Conservation (phyloP, 768 basidiomycete genomes). For the Termitomyces eurrhizus region DNA sequence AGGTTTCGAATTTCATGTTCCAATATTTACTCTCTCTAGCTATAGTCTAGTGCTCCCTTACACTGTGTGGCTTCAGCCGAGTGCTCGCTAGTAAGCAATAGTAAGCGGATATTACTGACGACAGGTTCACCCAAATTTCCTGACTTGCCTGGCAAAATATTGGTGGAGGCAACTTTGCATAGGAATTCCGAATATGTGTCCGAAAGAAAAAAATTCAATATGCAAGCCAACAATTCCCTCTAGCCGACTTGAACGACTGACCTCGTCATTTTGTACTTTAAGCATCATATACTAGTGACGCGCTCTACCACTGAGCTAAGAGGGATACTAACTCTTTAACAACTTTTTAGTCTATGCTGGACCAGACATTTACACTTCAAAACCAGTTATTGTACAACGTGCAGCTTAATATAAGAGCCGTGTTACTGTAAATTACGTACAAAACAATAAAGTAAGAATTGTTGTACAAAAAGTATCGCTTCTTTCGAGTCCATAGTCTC, state of each 20-base stretch:
- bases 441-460: not conserved
- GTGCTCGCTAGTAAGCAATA: no score
- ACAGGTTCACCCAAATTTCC: no score
- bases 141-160: no score
- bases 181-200: no score
- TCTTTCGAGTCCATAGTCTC: not conserved
- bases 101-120: no score
- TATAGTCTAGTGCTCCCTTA: no score
- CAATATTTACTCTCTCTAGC: no score
- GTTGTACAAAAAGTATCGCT: not conserved
- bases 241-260: slow-evolving; percentile 2
- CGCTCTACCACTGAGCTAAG: slow-evolving; percentile 38
- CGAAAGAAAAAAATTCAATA: no score
- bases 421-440: not conserved
- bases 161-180: no score
- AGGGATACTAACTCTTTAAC: slow-evolving; percentile 2
- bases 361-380: not conserved
- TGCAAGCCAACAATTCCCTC: not conserved
- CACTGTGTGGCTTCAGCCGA: no score
- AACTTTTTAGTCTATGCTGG: no score
- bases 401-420: not conserved
- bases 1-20: no score
- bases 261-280: not conserved
- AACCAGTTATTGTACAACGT: not conserved
- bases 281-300: slow-evolving; percentile 24